Conservation (phyloP, 495 filamentous ascomycete species). For the Pyronema omphalodes region DNA sequence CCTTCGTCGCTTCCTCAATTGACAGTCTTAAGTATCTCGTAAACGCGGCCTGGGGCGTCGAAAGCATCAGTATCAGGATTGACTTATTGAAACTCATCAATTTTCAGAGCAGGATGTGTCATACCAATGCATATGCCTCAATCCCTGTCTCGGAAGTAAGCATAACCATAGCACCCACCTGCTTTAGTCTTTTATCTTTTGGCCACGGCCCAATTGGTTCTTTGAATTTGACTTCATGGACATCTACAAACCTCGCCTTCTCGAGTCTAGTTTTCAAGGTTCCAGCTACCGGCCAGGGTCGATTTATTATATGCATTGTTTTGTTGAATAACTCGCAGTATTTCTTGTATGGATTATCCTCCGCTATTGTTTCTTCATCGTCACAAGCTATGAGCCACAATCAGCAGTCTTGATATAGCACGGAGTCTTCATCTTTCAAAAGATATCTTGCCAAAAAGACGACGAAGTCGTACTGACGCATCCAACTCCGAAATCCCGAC, state of each 20-base stretch:
- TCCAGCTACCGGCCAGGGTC: neutral
- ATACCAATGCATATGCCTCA: conserved; percentile 4
- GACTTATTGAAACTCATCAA: too few species aligned
- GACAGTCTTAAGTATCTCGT: conserved; percentile 5
- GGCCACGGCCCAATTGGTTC: neutral
- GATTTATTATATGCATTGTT: neutral
- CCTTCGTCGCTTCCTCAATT: conserved; percentile 13
- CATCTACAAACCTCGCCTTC: too few species aligned
- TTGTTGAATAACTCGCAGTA: conserved; percentile 1
- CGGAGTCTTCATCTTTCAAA: too few species aligned
- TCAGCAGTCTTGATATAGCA: neutral
- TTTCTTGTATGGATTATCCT: neutral
- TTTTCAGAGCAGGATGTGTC: neutral
- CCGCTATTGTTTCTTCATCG: conserved; percentile 24
- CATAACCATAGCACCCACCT: conserved; percentile 1
- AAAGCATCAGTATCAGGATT: too few species aligned
- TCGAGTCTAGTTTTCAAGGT: too few species aligned
- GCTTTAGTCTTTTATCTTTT: conserved; percentile 6
- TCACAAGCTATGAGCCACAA: conserved; percentile 12
- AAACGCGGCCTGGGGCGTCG: neutral
- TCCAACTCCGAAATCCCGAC: conserved; percentile 6
- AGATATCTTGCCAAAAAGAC: too few species aligned
- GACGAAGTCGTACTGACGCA: too few species aligned
- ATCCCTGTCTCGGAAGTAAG: conserved; percentile 4
- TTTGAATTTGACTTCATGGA: too few species aligned